Conservation (phyloP, 1,139 yeast species). For the Kodamaea ohmeri region DNA sequence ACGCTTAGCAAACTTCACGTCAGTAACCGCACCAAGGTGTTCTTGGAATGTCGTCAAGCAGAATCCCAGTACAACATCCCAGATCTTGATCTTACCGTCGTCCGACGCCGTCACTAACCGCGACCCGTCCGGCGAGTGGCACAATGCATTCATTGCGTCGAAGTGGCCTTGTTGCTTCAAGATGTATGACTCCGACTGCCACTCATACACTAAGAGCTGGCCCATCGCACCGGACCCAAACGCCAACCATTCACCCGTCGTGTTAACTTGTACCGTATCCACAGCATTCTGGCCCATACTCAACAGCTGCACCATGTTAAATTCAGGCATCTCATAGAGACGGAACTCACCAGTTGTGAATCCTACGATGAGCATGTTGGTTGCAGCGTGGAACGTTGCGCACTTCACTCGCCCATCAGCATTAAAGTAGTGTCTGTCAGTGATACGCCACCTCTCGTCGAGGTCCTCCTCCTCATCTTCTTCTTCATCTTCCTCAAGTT, state of each 20-base stretch:
- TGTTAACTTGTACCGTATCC: constrained; percentile 75
- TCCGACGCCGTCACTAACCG: constrained; percentile 91
- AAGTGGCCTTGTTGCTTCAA: constrained; percentile 97
- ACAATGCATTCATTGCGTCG: constrained; percentile 78
- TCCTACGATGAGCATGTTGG: constrained; percentile 82
- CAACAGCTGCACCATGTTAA: constrained; percentile 76
- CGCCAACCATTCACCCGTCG: constrained; percentile 94
- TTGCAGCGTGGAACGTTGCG: constrained; percentile 74
- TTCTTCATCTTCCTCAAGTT: constrained; percentile 33
- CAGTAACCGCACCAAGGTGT: constrained; percentile 86
- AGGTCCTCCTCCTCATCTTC: constrained; percentile 29
- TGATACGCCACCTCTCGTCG: constrained; percentile 71
- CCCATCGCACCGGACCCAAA: constrained; percentile 90
- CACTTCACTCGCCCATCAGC: constrained; percentile 75
- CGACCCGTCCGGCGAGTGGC: constrained; percentile 94
- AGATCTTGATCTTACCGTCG: constrained; percentile 93
- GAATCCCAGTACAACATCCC: constrained; percentile 94
- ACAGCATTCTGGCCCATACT: constrained; percentile 92
- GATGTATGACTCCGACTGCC: constrained; percentile 97
- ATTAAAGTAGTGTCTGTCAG: constrained; percentile 69
- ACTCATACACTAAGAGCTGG: constrained; percentile 93
- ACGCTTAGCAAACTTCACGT: constrained; percentile 76
- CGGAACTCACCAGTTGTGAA: constrained; percentile 89
- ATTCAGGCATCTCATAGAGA: constrained; percentile 76
- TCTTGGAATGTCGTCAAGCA: constrained; percentile 90